Conservation (phyloP, 1,139 yeast genomes). For the Candida albicans region DNA sequence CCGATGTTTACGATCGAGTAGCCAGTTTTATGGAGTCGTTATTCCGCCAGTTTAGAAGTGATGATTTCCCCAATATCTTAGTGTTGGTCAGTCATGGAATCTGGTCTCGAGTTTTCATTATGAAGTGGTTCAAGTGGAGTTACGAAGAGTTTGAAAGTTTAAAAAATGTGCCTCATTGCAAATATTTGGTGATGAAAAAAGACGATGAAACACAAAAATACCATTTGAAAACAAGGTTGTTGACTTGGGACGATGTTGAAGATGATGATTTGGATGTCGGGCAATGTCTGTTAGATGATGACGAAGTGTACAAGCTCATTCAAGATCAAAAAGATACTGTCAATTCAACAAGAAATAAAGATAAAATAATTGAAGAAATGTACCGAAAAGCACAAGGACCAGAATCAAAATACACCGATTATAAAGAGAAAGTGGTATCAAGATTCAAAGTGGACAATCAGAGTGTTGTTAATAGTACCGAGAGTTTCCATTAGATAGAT, state of each 20-base stretch:
- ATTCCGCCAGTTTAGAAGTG: constrained; percentile 72
- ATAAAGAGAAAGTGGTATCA: constrained; percentile 17
- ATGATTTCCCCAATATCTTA: constrained; percentile 67
- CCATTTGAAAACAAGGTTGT: constrained; percentile 51
- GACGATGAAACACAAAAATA: constrained; percentile 45
- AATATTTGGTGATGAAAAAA: constrained; percentile 74
- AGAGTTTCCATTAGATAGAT: constrained; percentile 12
- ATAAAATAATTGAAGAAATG: constrained; percentile 35
- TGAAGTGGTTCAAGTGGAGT: constrained; percentile 93
- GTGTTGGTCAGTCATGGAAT: constrained; percentile 91
- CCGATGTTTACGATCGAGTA: constrained; percentile 89
- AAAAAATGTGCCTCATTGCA: constrained; percentile 81
- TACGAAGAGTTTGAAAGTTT: constrained; percentile 85
- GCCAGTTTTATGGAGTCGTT: constrained; percentile 87
- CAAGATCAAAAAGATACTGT: constrained; percentile 49
- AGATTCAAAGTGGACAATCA: constrained; percentile 30
- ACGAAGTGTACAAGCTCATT: constrained; percentile 44
- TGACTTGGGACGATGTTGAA: constrained; percentile 60
- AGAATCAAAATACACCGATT: constrained; percentile 12
- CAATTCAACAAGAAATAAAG: constrained; percentile 36
- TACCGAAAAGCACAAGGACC: constrained; percentile 24
- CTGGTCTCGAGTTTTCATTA: constrained; percentile 86
- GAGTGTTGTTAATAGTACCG: constrained; percentile 29
- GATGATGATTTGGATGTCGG: constrained; percentile 39
- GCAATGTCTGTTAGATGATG: constrained; percentile 34